These are phyloP conservation scores for Quercus lobata DNA, from an alignment of 331 rosid genomes.

Conservation along the genomic window DNA sequence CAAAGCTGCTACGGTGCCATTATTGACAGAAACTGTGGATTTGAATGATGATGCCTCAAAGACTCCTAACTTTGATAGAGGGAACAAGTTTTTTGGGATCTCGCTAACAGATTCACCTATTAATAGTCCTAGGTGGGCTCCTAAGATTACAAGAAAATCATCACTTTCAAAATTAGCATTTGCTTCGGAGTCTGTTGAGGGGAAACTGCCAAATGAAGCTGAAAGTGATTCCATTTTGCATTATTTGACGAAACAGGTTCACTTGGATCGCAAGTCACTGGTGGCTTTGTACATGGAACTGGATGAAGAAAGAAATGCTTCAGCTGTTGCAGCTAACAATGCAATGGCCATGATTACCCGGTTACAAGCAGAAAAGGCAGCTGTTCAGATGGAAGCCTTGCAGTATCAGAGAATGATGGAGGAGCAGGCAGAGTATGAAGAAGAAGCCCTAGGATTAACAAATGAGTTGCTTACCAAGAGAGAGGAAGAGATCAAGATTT, in stretches of 20 bases:
- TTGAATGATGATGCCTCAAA: slow-evolving; percentile 39
- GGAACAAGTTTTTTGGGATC: slow-evolving; percentile 71
- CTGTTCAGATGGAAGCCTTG: slow-evolving; percentile 91
- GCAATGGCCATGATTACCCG: slow-evolving; percentile 97
- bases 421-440: slow-evolving; percentile 90
- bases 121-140: slow-evolving; percentile 64
- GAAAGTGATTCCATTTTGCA: slow-evolving; percentile 46
- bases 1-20: slow-evolving; percentile 42
- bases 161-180: slow-evolving; percentile 52
- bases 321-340: slow-evolving; percentile 85
- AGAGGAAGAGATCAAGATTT: slow-evolving; percentile 59
- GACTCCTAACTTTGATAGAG: slow-evolving; percentile 47
- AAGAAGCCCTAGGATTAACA: slow-evolving; percentile 64
- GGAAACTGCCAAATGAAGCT: slow-evolving; percentile 20
- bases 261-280: slow-evolving; percentile 70
- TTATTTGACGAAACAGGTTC: slow-evolving; percentile 61
- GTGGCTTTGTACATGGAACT: slow-evolving; percentile 87
- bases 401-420: slow-evolving; percentile 98
- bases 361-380: slow-evolving; percentile 81
- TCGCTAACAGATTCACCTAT: slow-evolving; percentile 64
- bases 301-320: slow-evolving; percentile 92
- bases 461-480: slow-evolving; percentile 56
- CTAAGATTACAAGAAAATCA: slow-evolving; percentile 45
- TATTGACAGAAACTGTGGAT: slow-evolving; percentile 48
- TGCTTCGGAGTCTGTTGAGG: slow-evolving; percentile 40